Evolutionary conservation across 345 rosid species (phyloP).

Genomic region (Nephelium lappaceum): DNA sequence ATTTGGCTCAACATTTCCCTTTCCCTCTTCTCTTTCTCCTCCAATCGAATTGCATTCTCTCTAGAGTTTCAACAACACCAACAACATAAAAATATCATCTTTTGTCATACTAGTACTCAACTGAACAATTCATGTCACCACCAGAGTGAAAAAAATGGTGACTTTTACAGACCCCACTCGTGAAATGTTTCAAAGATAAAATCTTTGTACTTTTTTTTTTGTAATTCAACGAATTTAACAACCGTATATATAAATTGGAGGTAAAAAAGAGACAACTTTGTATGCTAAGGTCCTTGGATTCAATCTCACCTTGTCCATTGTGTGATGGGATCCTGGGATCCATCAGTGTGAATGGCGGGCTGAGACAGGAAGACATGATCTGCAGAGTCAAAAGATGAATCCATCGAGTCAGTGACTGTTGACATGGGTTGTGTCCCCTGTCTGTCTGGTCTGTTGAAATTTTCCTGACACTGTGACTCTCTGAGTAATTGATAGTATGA

Average conservation of each 20-base stretch:
- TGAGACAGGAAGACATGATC: conserved; percentile 43
- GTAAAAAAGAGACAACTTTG: background rate
- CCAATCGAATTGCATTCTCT: conserved; percentile 62
- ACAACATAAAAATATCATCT: background rate
- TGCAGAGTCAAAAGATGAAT: conserved; percentile 25
- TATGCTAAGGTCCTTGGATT: conserved; percentile 12
- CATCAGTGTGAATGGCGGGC: conserved; percentile 37
- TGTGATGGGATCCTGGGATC: conserved; percentile 65
- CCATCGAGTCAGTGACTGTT: conserved; percentile 10
- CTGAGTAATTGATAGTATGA: background rate
- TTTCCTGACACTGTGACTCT: conserved; percentile 17
- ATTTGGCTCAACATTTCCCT: conserved; percentile 58
- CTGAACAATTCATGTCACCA: no score
- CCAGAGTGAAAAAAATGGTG: background rate
- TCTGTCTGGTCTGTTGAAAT: background rate
- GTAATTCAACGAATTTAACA: background rate
- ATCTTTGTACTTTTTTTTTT: background rate
- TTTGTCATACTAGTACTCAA: background rate
- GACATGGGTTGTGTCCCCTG: conserved; percentile 15
- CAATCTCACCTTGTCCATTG: conserved; percentile 82
- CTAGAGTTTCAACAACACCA: conserved; percentile 33
- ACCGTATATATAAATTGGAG: no score
- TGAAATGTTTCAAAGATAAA: background rate
- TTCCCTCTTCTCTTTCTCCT: conserved; percentile 83
- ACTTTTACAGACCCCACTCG: background rate